These are phyloP conservation scores for Clavispora santaluciae DNA, from an alignment of 805 yeast species.

Conservation along the genomic window DNA sequence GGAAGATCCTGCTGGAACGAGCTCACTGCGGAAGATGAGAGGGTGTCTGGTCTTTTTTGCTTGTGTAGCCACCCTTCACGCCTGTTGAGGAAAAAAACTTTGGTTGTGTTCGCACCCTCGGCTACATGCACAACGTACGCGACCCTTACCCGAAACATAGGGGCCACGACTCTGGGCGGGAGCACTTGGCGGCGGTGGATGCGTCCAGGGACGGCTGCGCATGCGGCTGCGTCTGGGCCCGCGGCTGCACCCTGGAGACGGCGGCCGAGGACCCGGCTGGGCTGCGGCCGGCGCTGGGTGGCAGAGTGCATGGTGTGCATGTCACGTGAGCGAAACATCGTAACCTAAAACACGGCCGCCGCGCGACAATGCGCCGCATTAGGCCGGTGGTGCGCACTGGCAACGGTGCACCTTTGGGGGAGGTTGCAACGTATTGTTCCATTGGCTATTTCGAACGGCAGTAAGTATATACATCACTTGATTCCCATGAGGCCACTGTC, in stretches of 20 bases:
- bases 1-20: neutral
- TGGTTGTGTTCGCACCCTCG: neutral
- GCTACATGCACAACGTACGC: slow-evolving; percentile 1
- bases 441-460: neutral
- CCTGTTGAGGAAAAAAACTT: neutral
- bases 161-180: neutral
- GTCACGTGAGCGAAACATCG: neutral
- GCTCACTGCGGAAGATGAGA: neutral
- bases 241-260: too few relatives aligned
- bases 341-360: neutral
- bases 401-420: too few relatives aligned
- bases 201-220: too few relatives aligned
- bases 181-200: too few relatives aligned
- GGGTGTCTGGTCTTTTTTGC: neutral
- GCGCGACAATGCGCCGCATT: neutral
- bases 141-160: slow-evolving; percentile 2
- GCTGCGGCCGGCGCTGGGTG: too few relatives aligned
- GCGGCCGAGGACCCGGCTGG: too few relatives aligned
- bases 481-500: slow-evolving; percentile 38
- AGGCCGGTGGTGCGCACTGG: too few relatives aligned
- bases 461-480: slow-evolving; percentile 13
- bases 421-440: neutral
- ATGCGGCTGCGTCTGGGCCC: too few relatives aligned
- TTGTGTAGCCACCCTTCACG: slow-evolving; percentile 1
- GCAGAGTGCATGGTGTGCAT: too few relatives aligned